Evolutionary conservation across 2,329 filamentous ascomycete species (phyloP).

Genomic region (Neofusicoccum cordaticola): DNA sequence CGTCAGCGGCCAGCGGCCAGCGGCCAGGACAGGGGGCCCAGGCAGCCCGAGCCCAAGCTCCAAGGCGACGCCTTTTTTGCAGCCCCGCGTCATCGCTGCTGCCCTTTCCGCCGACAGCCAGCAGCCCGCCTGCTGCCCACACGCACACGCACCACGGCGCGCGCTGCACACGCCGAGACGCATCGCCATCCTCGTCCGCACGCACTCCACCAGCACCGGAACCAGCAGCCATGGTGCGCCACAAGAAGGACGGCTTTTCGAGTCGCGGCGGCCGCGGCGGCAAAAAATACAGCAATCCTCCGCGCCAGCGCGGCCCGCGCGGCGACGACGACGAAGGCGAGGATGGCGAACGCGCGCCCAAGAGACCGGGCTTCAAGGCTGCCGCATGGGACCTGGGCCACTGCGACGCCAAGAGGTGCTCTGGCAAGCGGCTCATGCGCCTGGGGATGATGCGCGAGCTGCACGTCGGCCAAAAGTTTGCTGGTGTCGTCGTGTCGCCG

Average conservation of each 20-base stretch:
- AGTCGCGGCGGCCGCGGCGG: constrained; percentile 52
- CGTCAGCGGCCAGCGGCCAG: not conserved
- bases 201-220: not conserved
- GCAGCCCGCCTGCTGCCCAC: no score
- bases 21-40: not conserved
- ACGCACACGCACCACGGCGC: not conserved
- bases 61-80: not conserved
- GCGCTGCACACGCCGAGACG: no score
- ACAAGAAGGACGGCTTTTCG: constrained; percentile 84
- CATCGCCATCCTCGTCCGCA: no score
- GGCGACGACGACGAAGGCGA: constrained; percentile 44
- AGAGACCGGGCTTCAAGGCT: constrained; percentile 67
- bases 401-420: constrained; percentile 95
- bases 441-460: constrained; percentile 92
- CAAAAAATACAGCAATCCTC: constrained; percentile 64
- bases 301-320: constrained; percentile 56
- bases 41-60: not conserved
- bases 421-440: constrained; percentile 89
- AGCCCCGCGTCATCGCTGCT: constrained; percentile 1
- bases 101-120: not conserved
- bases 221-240: constrained; percentile 70
- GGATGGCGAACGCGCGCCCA: constrained; percentile 26
- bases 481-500: constrained; percentile 89
- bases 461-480: constrained; percentile 85
- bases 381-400: constrained; percentile 98